Base-by-base conservation (phyloP, 352 stramenopile species). In the Globisporangium cylindrosporum region DNA sequence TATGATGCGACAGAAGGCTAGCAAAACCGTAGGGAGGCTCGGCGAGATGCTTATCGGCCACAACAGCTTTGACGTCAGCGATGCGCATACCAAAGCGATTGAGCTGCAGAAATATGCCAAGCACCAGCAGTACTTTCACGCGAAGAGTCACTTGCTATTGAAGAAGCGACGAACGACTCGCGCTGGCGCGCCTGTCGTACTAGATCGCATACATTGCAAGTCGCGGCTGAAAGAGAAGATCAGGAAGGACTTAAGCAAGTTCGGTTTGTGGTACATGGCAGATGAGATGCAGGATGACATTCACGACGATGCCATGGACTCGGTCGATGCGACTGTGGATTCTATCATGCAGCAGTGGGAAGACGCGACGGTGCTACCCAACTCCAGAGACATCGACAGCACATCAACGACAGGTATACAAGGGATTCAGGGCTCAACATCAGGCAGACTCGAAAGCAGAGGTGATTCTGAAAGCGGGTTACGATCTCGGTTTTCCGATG, bases 291-390 rank as follows among this genome's bases (percentile, higher is more conserved):
- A 20, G 0, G 32, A 14, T 49, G 56, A 1, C 4, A 6, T n/a
- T 32, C n/a, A 12, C 18, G 59, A 56, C 7, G 69, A 67, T 38
- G 71, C 79, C 0, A 73, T 86, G 29, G 74, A 90, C 34, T 71
- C 79, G 29, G 88, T 92, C 67, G 75, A 77, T 55, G 76, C 59
- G 12, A 64, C 82, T 0, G 79, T 87, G 32, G 78, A 91, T 25
- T 69, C 79, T 12, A 92, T 91, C 73, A 80, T 86, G 72, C 78
- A 57, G 6, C 81, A 92, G 60, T 87, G 76, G 79, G 72, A 79
- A 4, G 73, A 70, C 20, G 53, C 66, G 27, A 57, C 29, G 0
- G 24, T 55, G 34, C n/a, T 24, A 4, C 7, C 46, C 29, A 20
- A 24, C 6, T 46, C 61, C 22, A 46, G 38, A 32, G 27, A 24